These are phyloP conservation scores for Neurospora hispaniola DNA, from an alignment of 495 filamentous ascomycete genomes.

Conservation along the genomic window DNA sequence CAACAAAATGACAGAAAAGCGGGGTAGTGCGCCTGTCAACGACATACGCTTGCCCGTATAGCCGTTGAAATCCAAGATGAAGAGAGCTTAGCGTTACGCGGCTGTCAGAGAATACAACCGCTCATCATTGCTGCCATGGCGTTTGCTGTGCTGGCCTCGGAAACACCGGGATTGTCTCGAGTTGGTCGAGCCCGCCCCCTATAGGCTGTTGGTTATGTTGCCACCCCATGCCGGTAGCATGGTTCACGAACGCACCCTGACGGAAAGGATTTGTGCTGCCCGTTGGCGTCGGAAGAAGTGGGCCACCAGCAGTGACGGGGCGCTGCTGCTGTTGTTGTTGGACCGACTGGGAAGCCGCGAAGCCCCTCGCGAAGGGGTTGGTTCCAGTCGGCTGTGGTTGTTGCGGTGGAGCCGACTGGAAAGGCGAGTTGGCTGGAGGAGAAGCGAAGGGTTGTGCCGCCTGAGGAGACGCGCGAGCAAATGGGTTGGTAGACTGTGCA, in stretches of 20 bases:
- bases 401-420: constrained; percentile 40
- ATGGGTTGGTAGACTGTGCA: constrained; percentile 77
- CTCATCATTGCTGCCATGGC: constrained; percentile 39
- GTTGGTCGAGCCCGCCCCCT: constrained; percentile 73
- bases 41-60: not conserved
- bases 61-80: not conserved
- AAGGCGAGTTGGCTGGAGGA: constrained; percentile 37
- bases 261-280: constrained; percentile 94
- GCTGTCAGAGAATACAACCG: not conserved
- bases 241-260: constrained; percentile 77
- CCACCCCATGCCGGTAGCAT: constrained; percentile 79
- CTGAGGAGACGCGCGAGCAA: constrained; percentile 49
- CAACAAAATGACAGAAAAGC: not conserved
- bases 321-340: constrained; percentile 20
- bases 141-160: constrained; percentile 58
- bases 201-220: constrained; percentile 68
- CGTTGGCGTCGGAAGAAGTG: constrained; percentile 53
- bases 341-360: constrained; percentile 26
- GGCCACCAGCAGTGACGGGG: constrained; percentile 34
- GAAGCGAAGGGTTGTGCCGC: constrained; percentile 36
- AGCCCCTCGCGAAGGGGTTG: constrained; percentile 56
- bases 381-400: constrained; percentile 56
- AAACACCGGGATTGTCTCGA: constrained; percentile 77
- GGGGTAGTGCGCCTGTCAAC: not conserved
- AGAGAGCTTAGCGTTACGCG: not conserved